A percentile compares a stretch with the other conserved stretches of the same genome.
Conservation (phyloP, 2,329 filamentous ascomycete species). For the Ceratocystis huliohia region DNA sequence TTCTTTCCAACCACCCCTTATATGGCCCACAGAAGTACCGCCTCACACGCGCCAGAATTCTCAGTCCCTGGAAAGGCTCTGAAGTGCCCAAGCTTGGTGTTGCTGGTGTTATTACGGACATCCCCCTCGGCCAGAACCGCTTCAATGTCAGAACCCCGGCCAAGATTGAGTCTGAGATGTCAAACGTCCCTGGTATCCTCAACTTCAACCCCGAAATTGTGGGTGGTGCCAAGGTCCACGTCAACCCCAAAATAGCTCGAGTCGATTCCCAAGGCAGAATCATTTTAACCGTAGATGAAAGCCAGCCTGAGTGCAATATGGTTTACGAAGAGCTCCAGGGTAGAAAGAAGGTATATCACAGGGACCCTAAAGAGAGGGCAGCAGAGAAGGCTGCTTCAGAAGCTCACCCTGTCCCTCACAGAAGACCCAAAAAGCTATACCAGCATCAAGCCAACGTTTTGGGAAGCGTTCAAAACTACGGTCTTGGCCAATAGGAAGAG, state of each 20-base stretch:
- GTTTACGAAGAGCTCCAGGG: conserved; percentile 37
- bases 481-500: conserved; percentile 25
- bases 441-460: conserved; percentile 22
- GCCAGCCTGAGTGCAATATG: conserved; percentile 30
- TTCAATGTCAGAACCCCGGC: conserved; percentile 29
- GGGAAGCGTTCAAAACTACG: conserved; percentile 31
- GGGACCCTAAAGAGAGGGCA: conserved; percentile 24
- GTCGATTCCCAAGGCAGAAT: conserved; percentile 41
- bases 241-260: conserved; percentile 34
- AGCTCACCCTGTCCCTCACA: background rate
- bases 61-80: conserved; percentile 33
- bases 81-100: conserved; percentile 38
- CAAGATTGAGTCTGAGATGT: conserved; percentile 21
- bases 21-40: conserved; percentile 46
- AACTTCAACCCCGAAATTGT: conserved; percentile 34
- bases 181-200: conserved; percentile 17
- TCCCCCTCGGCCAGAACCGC: conserved; percentile 32
- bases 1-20: conserved; percentile 46
- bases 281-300: conserved; percentile 33
- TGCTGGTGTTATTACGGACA: conserved; percentile 40
- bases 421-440: background rate
- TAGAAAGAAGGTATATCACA: conserved; percentile 28
- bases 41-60: conserved; percentile 39
- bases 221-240: conserved; percentile 45
- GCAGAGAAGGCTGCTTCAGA: conserved; percentile 27